Evolutionary conservation across 352 stramenopile species (phyloP).

Genomic region (Blastocystis sp.): DNA sequence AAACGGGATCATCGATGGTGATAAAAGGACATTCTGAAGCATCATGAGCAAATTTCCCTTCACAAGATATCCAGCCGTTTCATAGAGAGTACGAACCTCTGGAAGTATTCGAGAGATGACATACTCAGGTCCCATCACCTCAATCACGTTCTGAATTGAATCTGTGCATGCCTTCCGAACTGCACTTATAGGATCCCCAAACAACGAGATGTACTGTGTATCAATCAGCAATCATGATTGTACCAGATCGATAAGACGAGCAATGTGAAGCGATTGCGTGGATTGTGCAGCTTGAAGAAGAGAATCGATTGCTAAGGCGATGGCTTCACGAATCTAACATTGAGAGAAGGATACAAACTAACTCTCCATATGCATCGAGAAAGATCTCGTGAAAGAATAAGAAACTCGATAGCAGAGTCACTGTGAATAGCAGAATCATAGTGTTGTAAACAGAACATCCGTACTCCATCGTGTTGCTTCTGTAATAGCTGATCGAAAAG

Average conservation of each 20-base stretch:
- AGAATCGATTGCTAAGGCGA: background rate
- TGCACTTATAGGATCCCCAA: background rate
- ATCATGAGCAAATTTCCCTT: background rate
- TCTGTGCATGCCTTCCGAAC: constrained; percentile 19
- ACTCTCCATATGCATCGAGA: background rate
- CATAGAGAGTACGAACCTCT: background rate
- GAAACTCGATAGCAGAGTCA: background rate
- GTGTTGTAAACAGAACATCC: background rate
- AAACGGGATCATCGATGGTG: background rate
- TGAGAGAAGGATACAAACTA: background rate
- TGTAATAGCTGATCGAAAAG: background rate
- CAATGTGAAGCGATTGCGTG: background rate
- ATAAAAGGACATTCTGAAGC: constrained; percentile 4
- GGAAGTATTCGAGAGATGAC: background rate
- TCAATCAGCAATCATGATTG: background rate
- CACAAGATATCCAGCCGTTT: background rate
- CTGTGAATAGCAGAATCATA: background rate
- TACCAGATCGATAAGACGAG: background rate
- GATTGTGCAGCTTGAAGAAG: background rate
- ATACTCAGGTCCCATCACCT: background rate
- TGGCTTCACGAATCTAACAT: background rate
- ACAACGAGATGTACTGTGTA: background rate
- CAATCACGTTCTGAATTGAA: background rate
- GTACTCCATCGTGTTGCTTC: background rate
- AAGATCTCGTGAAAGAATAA: background rate